Evolutionary conservation across 441 rosid genomes (phyloP).

Genomic region (Pelargonium citronellum): DNA sequence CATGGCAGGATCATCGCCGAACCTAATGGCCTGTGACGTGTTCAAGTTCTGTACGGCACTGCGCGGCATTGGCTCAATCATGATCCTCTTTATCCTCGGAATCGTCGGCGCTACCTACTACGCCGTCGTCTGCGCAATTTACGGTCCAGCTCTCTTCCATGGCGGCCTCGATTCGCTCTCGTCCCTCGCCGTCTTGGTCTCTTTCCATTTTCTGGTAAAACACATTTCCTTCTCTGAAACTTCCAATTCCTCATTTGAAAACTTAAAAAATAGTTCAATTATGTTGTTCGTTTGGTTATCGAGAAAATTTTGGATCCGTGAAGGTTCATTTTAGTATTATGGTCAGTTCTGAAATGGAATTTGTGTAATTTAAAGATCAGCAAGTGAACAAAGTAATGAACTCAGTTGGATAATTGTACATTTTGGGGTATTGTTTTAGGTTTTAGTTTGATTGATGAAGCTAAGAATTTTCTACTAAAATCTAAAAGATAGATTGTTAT

Average conservation of each 20-base stretch:
- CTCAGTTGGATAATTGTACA: not conserved
- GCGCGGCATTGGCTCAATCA: conserved; percentile 23
- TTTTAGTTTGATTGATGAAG: not conserved
- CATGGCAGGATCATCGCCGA: conserved; percentile 1
- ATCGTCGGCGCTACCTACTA: conserved; percentile 64
- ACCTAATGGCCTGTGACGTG: not conserved
- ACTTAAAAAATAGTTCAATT: too few species aligned
- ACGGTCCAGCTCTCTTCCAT: conserved; percentile 54
- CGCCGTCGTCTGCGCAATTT: conserved; percentile 47
- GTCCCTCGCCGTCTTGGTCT: conserved; percentile 42
- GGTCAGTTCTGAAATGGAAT: not conserved
- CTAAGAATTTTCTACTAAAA: not conserved
- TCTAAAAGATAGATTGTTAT: not conserved
- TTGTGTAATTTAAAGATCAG: not conserved
- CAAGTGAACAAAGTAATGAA: not conserved
- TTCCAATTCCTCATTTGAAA: too few species aligned
- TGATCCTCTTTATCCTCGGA: conserved; percentile 61
- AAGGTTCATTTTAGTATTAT: not conserved
- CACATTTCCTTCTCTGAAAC: conserved; percentile 1
- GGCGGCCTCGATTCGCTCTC: conserved; percentile 48
- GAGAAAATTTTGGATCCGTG: not conserved
- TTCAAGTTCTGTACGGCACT: conserved; percentile 9
- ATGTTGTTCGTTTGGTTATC: conserved; percentile 1
- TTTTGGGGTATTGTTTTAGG: not conserved
- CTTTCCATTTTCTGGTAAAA: conserved; percentile 62